These are phyloP conservation scores for Citrullus amarus DNA, from an alignment of 306 rosid species.

Conservation along the genomic window DNA sequence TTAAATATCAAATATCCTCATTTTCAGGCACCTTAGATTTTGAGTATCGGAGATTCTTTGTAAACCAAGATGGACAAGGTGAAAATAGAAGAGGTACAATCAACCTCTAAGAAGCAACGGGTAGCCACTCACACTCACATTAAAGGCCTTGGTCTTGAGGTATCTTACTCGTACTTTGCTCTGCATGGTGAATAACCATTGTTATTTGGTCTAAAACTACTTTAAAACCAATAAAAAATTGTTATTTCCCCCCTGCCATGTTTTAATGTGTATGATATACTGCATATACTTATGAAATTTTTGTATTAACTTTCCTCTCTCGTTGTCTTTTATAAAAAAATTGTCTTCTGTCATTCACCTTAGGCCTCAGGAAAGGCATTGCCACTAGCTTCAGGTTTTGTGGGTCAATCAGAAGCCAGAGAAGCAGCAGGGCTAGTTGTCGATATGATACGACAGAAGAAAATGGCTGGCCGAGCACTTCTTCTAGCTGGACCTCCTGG, in stretches of 20 bases:
- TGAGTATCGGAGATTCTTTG: not conserved
- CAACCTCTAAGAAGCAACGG: constrained; percentile 73
- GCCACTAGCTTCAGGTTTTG: constrained; percentile 83
- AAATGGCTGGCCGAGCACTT: constrained; percentile 97
- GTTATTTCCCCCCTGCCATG: not conserved
- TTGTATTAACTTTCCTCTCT: not conserved
- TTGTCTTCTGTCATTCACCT: not conserved
- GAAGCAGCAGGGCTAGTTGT: constrained; percentile 88
- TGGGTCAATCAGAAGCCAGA: constrained; percentile 92
- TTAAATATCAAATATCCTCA: not conserved
- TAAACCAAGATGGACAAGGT: constrained; percentile 33
- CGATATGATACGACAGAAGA: constrained; percentile 93
- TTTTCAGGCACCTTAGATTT: not conserved
- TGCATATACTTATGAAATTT: not conserved
- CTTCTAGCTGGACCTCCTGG: constrained; percentile 97
- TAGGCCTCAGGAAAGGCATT: constrained; percentile 67
- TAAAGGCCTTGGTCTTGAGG: constrained; percentile 95
- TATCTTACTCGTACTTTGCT: constrained; percentile 4
- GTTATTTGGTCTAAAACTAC: not conserved
- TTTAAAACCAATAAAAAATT: not conserved
- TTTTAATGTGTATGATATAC: not conserved
- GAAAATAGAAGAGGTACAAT: constrained; percentile 83
- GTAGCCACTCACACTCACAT: constrained; percentile 59
- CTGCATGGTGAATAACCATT: not conserved
- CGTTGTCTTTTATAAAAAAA: not conserved